These are phyloP conservation scores for Gracilaria domingensis DNA, from an alignment of 23 red algal genomes.

Conservation along the genomic window DNA sequence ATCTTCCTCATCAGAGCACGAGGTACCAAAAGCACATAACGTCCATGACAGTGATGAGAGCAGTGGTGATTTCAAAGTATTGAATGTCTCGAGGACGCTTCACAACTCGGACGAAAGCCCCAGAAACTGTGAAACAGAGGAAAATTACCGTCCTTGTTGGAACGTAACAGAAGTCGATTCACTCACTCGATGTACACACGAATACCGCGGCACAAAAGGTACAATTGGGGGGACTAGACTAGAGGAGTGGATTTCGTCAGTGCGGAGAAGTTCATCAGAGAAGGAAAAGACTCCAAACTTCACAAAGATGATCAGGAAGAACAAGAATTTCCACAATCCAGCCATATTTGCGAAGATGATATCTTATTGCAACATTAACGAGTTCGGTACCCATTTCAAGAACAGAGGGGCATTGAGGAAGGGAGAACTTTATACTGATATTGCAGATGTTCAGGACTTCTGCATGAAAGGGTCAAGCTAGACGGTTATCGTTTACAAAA, in stretches of 20 bases:
- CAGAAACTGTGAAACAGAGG: background rate
- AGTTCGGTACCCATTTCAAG: constrained; percentile 47
- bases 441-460: constrained; percentile 46
- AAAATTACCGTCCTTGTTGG: no score
- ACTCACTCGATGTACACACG: background rate
- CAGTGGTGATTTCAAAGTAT: background rate
- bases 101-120: background rate
- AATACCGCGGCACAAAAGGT: background rate
- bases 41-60: background rate
- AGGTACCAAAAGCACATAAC: no score
- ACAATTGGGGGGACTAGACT: background rate
- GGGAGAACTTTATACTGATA: constrained; percentile 47
- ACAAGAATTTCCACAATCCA: constrained; percentile 69
- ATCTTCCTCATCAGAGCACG: background rate
- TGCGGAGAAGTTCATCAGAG: background rate
- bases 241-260: constrained; percentile 6
- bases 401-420: constrained; percentile 7
- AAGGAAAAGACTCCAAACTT: constrained; percentile 3
- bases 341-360: constrained; percentile 76
- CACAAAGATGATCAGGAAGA: constrained; percentile 56
- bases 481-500: background rate
- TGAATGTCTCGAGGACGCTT: background rate
- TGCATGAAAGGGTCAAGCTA: constrained; percentile 37
- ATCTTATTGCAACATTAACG: constrained; percentile 57
- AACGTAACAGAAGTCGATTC: background rate